Evolutionary conservation across 306 rosid species (phyloP).

Genomic region (Vicia sativa): DNA sequence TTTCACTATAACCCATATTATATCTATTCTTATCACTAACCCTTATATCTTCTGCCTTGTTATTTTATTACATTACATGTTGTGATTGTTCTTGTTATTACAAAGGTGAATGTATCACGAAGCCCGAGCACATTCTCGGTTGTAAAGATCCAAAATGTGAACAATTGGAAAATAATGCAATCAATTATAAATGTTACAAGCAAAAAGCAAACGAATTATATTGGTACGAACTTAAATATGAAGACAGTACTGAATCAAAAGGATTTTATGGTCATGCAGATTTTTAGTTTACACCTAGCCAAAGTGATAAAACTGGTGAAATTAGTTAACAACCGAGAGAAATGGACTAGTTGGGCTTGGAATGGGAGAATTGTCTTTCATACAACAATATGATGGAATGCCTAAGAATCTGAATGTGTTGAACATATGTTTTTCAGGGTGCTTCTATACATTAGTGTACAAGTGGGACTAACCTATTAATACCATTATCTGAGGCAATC

Average conservation of each 20-base stretch:
- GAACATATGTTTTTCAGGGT: constrained; percentile 74
- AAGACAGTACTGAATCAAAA: not conserved
- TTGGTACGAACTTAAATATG: not conserved
- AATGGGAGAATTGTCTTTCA: constrained; percentile 18
- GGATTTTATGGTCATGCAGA: not conserved
- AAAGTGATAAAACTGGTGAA: not conserved
- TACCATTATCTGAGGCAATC: constrained; percentile 84
- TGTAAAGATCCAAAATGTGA: no score
- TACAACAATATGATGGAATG: not conserved
- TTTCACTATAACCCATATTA: no score
- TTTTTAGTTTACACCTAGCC: not conserved
- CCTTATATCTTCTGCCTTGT: no score
- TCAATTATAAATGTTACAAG: not conserved
- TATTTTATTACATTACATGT: no score
- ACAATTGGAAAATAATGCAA: no score
- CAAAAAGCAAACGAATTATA: not conserved
- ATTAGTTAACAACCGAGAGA: not conserved
- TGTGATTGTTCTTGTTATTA: no score
- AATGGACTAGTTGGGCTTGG: constrained; percentile 22
- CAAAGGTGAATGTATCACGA: no score
- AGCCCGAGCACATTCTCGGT: no score
- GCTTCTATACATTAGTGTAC: constrained; percentile 92
- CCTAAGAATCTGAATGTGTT: constrained; percentile 20
- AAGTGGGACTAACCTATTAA: constrained; percentile 81
- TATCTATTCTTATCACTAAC: no score